Base-by-base conservation (phyloP, 2,329 filamentous ascomycete genomes). In the Cladophialophora yegresii region DNA sequence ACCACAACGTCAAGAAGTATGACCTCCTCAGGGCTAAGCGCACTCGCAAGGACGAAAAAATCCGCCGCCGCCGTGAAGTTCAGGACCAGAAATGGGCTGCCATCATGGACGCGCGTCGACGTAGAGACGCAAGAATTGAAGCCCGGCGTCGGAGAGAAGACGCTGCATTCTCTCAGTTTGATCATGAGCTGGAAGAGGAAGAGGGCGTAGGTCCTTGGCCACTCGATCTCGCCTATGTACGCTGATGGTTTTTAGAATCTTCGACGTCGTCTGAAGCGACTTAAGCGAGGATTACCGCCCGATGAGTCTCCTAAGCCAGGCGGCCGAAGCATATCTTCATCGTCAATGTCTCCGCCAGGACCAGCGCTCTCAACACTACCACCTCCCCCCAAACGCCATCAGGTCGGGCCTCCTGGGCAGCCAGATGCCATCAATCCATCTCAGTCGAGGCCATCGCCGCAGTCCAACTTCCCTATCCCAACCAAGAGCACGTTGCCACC, bases 301-400 rank as follows among this genome's bases (percentile, higher is more conserved):
- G 70, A 72, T 36, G 70, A 71, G 40, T 65, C 68, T 9, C 64
- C 63, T 13, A 43, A 54, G 20, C 58, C 51, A 8, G 58, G 50
- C 32, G 45, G 53, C 30, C 54, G 61, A 26, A 63, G 63, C 7
- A 62, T 68, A 7, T 63, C 69, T 20, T 64, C 67, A n/a, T 47
- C 63, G 22, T 71, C 70, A 16, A 70, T 68, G 66, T 71, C 70
- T 23, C 69, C 70, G 30, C 60, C 64, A 26, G 65, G 58, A 22
- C 56, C 67, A 8, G 47, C 66, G 4, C 64, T 68, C 16, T 72
- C 68, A 16, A 72, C 69, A 2, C 56, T 72, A 32, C 69, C 70
- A 16, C 69, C 70, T 54, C 68, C 70, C 3, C 62, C 70, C 1
- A 71, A 71, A 45, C 65, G 69, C 51, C 70, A 71, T 60, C 70